Evolutionary conservation across 2,329 filamentous ascomycete species (phyloP), one percentile per base, ranked within the genome.

Genomic region (Xylaria sp.): DNA sequence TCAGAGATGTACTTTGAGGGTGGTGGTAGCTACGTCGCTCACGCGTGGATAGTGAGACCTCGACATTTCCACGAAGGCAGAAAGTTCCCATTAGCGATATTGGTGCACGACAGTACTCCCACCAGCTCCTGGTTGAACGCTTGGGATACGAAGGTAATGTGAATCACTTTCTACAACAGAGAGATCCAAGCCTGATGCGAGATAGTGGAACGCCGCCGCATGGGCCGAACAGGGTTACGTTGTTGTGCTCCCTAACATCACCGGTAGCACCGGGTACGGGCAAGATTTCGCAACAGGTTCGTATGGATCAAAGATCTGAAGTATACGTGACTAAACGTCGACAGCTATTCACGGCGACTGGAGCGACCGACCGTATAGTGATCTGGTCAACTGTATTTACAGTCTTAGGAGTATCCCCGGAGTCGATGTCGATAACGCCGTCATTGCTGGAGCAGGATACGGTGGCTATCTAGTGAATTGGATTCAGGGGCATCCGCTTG

Each of bases 401-500:
- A 81, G 85, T 68, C 83, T 89, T 50, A 79, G 85, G 63, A 72
- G 80, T 0, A 79, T 87, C 9, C 78, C 88, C 0, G 88, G 85
- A 61, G 80, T 89, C 27, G 87, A 89, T 72, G 83, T 82, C 12
- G 76, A 78, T 8, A 84, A 86, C 6, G 85, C 85, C 1, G 81
- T 89, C 21, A 82, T 86, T 0, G 78, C 85, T 0, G 87, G 87
- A 0, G 84, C 80, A 6, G 85, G 84, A 6, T 88, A 85, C 67
- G 87, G 87, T n/a, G 87, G 86, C 9, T 89, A 87, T 75, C 85
- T 89, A 84, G 82, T 88, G 71, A 86, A 87, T 72, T 89, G 85
- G 84, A 83, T 89, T 24, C 81, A 87, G 57, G 86, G 86, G 0
- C 83, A 88, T 24, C 79, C 82, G 0, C 78, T 89, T 1, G 85